These are phyloP conservation scores for Dendrocalamus latiflorus DNA, from an alignment of 202 grass and related monocot genomes.

Conservation along the genomic window DNA sequence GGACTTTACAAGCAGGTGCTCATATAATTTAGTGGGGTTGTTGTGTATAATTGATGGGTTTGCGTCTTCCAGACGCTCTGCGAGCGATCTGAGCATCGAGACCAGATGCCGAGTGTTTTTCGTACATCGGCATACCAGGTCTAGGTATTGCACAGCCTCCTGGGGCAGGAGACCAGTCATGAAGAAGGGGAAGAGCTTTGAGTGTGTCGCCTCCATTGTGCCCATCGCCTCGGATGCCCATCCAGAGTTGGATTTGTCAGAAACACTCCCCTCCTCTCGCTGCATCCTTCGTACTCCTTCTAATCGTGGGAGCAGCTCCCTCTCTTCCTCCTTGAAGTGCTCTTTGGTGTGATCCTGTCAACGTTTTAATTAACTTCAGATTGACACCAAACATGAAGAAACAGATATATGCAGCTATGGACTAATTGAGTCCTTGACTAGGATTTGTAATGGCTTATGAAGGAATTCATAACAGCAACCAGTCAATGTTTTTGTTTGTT, in stretches of 20 bases:
- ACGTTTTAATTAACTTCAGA: conserved; percentile 23
- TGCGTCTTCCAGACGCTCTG: conserved; percentile 50
- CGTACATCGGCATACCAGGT: conserved; percentile 56
- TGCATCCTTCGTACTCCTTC: conserved; percentile 59
- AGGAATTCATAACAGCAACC: neutral
- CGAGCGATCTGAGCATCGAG: conserved; percentile 64
- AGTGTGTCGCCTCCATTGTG: conserved; percentile 80
- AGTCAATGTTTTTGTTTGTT: neutral
- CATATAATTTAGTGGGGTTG: conserved; percentile 49
- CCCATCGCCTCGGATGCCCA: conserved; percentile 53
- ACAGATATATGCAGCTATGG: neutral
- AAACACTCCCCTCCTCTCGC: conserved; percentile 51
- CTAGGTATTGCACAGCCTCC: conserved; percentile 84
- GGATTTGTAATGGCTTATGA: neutral
- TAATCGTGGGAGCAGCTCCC: conserved; percentile 61
- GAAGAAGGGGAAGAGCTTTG: conserved; percentile 84
- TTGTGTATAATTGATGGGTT: conserved; percentile 58
- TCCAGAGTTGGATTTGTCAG: conserved; percentile 45
- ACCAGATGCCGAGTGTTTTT: conserved; percentile 50
- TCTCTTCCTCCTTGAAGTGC: conserved; percentile 95
- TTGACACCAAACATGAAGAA: neutral
- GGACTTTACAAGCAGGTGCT: conserved; percentile 56
- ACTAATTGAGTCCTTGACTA: neutral
- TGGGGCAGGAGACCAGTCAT: conserved; percentile 86
- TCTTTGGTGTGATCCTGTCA: conserved; percentile 74